Evolutionary conservation across 2,329 filamentous ascomycete species (phyloP).

Genomic region (Calonectria hawksworthii): DNA sequence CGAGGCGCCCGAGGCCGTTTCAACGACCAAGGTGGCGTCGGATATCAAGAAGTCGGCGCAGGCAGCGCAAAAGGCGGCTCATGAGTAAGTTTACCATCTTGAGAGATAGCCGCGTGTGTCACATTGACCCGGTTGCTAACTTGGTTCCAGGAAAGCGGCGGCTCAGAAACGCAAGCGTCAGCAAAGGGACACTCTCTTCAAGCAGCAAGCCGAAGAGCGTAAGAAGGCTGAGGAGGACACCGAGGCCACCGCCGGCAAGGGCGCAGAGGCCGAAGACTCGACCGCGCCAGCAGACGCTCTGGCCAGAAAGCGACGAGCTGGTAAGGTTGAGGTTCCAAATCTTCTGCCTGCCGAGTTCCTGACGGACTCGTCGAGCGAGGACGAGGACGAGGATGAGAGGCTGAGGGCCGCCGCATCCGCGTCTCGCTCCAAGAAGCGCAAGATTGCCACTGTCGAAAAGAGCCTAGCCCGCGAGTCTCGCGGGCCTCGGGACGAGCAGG

Average conservation of each 20-base stretch:
- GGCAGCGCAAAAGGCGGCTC: conserved; percentile 63
- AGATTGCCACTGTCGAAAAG: conserved; percentile 57
- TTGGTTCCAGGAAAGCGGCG: conserved; percentile 60
- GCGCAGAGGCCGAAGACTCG: conserved; percentile 22
- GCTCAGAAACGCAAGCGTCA: conserved; percentile 68
- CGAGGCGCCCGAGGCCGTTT: conserved; percentile 72
- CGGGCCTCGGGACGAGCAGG: conserved; percentile 60
- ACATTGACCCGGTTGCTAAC: conserved; percentile 18
- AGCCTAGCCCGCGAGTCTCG: conserved; percentile 54
- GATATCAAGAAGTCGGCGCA: conserved; percentile 61
- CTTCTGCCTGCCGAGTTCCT: conserved; percentile 68
- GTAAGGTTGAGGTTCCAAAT: conserved; percentile 57
- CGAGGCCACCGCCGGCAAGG: conserved; percentile 43
- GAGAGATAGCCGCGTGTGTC: background rate
- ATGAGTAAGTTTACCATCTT: conserved; percentile 58
- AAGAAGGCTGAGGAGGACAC: conserved; percentile 52
- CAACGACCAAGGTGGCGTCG: conserved; percentile 63
- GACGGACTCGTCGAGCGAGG: conserved; percentile 64
- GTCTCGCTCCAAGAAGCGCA: conserved; percentile 57
- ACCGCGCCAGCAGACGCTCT: conserved; percentile 21
- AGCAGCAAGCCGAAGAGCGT: conserved; percentile 67
- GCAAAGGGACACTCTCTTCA: conserved; percentile 67
- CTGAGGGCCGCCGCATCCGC: conserved; percentile 34
- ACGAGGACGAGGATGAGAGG: conserved; percentile 50
- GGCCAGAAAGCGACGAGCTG: conserved; percentile 43